Conservation (phyloP, 2,329 filamentous ascomycete genomes). For the Sordariomycetes sp. region DNA sequence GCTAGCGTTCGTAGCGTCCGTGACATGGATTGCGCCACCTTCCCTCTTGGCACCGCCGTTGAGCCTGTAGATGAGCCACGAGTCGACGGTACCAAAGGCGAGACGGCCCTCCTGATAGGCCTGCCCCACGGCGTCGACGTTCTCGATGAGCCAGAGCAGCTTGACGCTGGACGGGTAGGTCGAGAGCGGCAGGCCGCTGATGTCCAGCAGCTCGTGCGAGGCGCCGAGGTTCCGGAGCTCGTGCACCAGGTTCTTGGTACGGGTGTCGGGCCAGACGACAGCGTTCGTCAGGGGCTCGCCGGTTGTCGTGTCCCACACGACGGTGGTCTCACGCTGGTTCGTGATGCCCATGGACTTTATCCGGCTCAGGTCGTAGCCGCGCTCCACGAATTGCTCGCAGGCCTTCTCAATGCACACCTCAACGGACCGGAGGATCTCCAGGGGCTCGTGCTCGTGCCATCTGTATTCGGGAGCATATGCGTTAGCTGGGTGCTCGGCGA, state of each 20-base stretch:
- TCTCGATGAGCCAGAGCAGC: conserved; percentile 69
- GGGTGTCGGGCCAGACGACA: conserved; percentile 84
- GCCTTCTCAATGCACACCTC: conserved; percentile 72
- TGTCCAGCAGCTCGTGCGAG: conserved; percentile 56
- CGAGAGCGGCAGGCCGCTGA: conserved; percentile 74
- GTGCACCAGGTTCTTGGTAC: conserved; percentile 61
- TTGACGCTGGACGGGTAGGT: conserved; percentile 86
- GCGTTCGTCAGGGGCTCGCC: conserved; percentile 76
- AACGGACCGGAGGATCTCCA: conserved; percentile 65
- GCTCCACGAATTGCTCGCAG: conserved; percentile 57
- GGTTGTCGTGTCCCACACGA: conserved; percentile 74
- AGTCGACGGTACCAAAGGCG: conserved; percentile 79
- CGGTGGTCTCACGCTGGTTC: conserved; percentile 80
- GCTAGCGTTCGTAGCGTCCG: conserved; percentile 79
- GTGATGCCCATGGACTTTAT: conserved; percentile 78
- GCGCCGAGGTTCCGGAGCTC: conserved; percentile 60
- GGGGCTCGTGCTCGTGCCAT: conserved; percentile 84
- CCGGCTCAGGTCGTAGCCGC: conserved; percentile 55
- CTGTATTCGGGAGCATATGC: conserved; percentile 26
- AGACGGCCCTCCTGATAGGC: conserved; percentile 69
- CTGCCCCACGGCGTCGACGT: conserved; percentile 55
- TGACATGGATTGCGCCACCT: conserved; percentile 57
- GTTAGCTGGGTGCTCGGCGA: conserved; percentile 5
- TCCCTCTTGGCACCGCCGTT: conserved; percentile 58
- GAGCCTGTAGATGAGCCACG: conserved; percentile 78